phyloP scores from a whole-genome alignment of 2,329 filamentous ascomycete species.

The Claviceps monticola region DNA sequence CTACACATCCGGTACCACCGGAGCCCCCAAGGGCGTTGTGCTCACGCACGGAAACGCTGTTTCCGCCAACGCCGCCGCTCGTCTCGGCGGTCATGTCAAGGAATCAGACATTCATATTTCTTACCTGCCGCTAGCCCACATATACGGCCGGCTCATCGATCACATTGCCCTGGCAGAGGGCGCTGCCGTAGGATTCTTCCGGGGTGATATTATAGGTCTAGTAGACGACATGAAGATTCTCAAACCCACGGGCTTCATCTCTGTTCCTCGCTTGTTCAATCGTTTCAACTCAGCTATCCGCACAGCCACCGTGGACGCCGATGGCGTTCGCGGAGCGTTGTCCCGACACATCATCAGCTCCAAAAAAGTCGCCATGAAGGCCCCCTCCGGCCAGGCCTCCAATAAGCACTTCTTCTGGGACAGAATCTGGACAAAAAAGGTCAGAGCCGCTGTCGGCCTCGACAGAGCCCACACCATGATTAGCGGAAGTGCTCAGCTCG shows the following conservation, averaged over 20 bases:
- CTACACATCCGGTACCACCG: slow-evolving; percentile 79
- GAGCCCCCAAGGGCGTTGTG: slow-evolving; percentile 69
- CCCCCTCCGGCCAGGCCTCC: slow-evolving; percentile 57
- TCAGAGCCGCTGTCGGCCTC: slow-evolving; percentile 69
- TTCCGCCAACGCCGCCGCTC: slow-evolving; percentile 50
- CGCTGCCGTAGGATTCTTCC: slow-evolving; percentile 76
- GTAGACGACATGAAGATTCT: slow-evolving; percentile 86
- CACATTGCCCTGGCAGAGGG: slow-evolving; percentile 60
- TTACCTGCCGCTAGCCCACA: slow-evolving; percentile 88
- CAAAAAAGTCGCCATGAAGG: slow-evolving; percentile 67
- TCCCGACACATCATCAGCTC: slow-evolving; percentile 66
- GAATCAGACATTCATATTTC: slow-evolving; percentile 56
- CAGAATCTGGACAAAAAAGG: slow-evolving; percentile 82
- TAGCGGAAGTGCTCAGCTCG: slow-evolving; percentile 80
- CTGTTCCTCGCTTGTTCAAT: slow-evolving; percentile 85
- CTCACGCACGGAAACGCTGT: slow-evolving; percentile 73
- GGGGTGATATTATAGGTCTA: slow-evolving; percentile 73
- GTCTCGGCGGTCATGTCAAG: slow-evolving; percentile 37
- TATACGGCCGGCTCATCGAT: slow-evolving; percentile 78
- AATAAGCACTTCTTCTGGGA: slow-evolving; percentile 70
- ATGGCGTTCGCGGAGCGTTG: slow-evolving; percentile 67
- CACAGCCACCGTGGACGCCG: slow-evolving; percentile 60
- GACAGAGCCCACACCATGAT: slow-evolving; percentile 61
- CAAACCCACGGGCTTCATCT: slow-evolving; percentile 69
- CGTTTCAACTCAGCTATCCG: slow-evolving; percentile 76